Percentiles rank a stretch among this genome's conserved stretches.
phyloP scores from a whole-genome alignment of 1,284 basidiomycete species.

The Ganoderma sinense region DNA sequence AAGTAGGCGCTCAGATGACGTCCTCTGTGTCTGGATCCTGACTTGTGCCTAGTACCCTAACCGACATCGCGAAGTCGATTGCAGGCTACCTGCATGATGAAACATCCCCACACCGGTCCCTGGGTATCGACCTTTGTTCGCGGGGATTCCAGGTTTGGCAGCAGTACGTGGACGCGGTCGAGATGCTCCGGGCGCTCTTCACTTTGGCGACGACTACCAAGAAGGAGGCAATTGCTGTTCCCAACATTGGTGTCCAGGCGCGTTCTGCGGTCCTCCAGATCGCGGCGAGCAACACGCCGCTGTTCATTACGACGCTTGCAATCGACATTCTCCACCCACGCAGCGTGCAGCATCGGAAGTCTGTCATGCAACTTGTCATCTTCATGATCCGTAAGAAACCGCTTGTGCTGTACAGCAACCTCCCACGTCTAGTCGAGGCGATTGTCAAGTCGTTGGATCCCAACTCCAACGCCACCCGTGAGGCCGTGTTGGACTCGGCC shows the following conservation, averaged over 20 bases:
- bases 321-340: slow-evolving; percentile 90
- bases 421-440: slow-evolving; percentile 91
- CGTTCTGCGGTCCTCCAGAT: slow-evolving; percentile 87
- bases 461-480: slow-evolving; percentile 82
- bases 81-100: slow-evolving; percentile 80
- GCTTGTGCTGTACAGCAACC: slow-evolving; percentile 83
- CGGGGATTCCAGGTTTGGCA: slow-evolving; percentile 95
- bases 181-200: slow-evolving; percentile 88
- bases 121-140: slow-evolving; percentile 91
- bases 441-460: slow-evolving; percentile 98
- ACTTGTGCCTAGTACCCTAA: slow-evolving; percentile 67
- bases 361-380: slow-evolving; percentile 93
- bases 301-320: slow-evolving; percentile 96
- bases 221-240: slow-evolving; percentile 72
- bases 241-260: slow-evolving; percentile 73
- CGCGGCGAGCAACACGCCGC: slow-evolving; percentile 82
- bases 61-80: slow-evolving; percentile 87
- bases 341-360: slow-evolving; percentile 82
- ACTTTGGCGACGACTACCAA: slow-evolving; percentile 75
- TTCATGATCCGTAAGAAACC: slow-evolving; percentile 96
- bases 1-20: slow-evolving; percentile 52
- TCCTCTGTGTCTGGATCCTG: not conserved
- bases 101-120: slow-evolving; percentile 64
- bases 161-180: slow-evolving; percentile 91
- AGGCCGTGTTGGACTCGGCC: slow-evolving; percentile 89